Evolutionary conservation across 768 basidiomycete species (phyloP).

Genomic region (Peribolospora kevripleyi): DNA sequence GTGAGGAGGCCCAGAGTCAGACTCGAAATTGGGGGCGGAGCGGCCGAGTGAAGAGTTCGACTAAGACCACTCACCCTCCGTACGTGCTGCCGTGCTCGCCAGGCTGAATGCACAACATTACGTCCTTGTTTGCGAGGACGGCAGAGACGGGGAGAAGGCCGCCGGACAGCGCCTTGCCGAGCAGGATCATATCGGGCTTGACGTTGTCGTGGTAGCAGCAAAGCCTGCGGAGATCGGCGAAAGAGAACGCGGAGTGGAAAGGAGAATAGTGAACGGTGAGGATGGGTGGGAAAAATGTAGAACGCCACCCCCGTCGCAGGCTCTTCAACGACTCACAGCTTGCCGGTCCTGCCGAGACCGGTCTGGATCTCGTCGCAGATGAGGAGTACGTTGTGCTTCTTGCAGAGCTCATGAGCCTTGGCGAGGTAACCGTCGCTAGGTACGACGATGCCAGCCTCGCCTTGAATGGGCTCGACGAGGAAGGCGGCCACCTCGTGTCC

Average conservation of each 20-base stretch:
- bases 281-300: neutral
- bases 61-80: slow-evolving; percentile 42
- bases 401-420: slow-evolving; percentile 56
- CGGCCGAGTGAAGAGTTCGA: neutral
- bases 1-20: neutral
- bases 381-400: slow-evolving; percentile 74
- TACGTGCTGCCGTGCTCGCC: slow-evolving; percentile 94
- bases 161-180: slow-evolving; percentile 91
- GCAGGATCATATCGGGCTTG: slow-evolving; percentile 69
- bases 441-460: slow-evolving; percentile 92
- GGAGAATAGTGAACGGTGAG: no score
- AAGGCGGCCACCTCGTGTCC: slow-evolving; percentile 74
- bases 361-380: slow-evolving; percentile 99
- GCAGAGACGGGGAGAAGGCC: slow-evolving; percentile 95
- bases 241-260: neutral
- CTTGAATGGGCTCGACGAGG: slow-evolving; percentile 92
- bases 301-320: neutral
- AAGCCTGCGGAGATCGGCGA: slow-evolving; percentile 22
- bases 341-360: slow-evolving; percentile 76
- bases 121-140: slow-evolving; percentile 65
- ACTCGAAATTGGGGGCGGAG: neutral
- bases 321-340: slow-evolving; percentile 29
- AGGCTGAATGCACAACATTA: slow-evolving; percentile 83
- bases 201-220: slow-evolving; percentile 67
- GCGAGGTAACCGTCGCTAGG: slow-evolving; percentile 68